Percentiles rank a stretch among this genome's conserved stretches.
phyloP scores from a whole-genome alignment of 1,284 basidiomycete species.

The Cutaneotrichosporon daszewskae region DNA sequence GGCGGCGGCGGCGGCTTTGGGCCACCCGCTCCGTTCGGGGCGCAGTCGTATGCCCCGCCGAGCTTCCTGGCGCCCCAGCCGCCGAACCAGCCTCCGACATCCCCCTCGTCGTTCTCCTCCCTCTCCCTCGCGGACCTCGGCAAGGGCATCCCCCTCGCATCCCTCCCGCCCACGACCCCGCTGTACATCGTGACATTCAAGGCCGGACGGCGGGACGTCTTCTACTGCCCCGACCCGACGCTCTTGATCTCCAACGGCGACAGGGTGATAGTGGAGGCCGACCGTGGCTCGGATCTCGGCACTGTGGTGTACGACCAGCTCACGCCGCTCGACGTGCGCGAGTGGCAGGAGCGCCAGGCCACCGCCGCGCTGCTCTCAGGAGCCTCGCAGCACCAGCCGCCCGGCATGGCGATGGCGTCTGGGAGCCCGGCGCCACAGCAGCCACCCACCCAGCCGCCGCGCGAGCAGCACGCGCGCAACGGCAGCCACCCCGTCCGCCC shows the following conservation, averaged over 20 bases:
- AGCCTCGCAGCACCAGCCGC: constrained; percentile 44
- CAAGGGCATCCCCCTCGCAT: constrained; percentile 77
- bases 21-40: neutral
- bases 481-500: constrained; percentile 10
- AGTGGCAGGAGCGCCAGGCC: constrained; percentile 70
- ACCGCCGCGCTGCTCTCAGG: constrained; percentile 43
- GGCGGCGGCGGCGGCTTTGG: constrained; percentile 4
- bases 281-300: constrained; percentile 87
- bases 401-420: constrained; percentile 41
- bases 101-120: constrained; percentile 38
- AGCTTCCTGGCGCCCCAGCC: constrained; percentile 5
- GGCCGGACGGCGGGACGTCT: constrained; percentile 88
- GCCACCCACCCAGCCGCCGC: neutral
- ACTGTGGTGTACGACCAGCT: constrained; percentile 84
- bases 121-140: constrained; percentile 64
- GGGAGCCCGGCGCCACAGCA: neutral
- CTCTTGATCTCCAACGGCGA: constrained; percentile 64
- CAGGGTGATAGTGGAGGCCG: constrained; percentile 89
- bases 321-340: constrained; percentile 84
- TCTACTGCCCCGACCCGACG: constrained; percentile 69
- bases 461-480: constrained; percentile 11
- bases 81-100: constrained; percentile 17
- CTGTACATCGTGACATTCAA: constrained; percentile 97
- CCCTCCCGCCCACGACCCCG: constrained; percentile 75
- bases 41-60: neutral